Conservation (phyloP, 2,329 filamentous ascomycete genomes). For the Alternaria sp. region DNA sequence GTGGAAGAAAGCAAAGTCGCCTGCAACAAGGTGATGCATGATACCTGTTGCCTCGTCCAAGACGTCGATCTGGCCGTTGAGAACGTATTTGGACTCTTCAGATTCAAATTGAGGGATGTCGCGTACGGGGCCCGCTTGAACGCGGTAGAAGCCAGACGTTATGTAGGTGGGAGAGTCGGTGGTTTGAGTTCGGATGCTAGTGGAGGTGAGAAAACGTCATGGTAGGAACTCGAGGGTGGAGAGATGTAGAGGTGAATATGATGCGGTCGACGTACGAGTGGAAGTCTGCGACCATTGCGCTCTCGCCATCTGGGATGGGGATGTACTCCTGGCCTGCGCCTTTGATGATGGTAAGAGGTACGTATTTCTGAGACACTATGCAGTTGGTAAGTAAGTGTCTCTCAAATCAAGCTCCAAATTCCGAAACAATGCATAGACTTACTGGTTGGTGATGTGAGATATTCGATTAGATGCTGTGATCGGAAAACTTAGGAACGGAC, state of each 20-base stretch:
- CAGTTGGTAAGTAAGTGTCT: background rate
- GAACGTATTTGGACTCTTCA: conserved; percentile 40
- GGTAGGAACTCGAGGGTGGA: no score
- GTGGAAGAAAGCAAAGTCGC: conserved; percentile 40
- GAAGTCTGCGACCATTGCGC: conserved; percentile 38
- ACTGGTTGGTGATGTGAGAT: background rate
- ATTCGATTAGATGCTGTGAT: background rate
- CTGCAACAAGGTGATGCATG: conserved; percentile 35
- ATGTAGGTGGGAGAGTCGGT: conserved; percentile 32
- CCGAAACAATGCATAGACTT: background rate
- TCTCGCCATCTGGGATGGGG: conserved; percentile 34
- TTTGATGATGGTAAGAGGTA: conserved; percentile 39
- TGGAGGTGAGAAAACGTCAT: background rate
- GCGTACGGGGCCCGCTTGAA: conserved; percentile 32
- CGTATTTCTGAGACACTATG: conserved; percentile 27
- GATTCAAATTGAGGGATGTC: conserved; percentile 32
- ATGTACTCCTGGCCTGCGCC: conserved; percentile 38
- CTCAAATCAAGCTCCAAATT: background rate
- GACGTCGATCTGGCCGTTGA: conserved; percentile 36
- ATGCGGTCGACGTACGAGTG: conserved; percentile 26
- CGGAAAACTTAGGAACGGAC: background rate
- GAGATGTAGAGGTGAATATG: no score
- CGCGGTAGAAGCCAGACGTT: conserved; percentile 40
- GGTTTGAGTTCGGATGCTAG: conserved; percentile 32
- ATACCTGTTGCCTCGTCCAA: conserved; percentile 38